A percentile compares a stretch with the other conserved stretches of the same genome.
phyloP scores from a whole-genome alignment of 2,329 filamentous ascomycete species.

The Tolypocladium sp. region DNA sequence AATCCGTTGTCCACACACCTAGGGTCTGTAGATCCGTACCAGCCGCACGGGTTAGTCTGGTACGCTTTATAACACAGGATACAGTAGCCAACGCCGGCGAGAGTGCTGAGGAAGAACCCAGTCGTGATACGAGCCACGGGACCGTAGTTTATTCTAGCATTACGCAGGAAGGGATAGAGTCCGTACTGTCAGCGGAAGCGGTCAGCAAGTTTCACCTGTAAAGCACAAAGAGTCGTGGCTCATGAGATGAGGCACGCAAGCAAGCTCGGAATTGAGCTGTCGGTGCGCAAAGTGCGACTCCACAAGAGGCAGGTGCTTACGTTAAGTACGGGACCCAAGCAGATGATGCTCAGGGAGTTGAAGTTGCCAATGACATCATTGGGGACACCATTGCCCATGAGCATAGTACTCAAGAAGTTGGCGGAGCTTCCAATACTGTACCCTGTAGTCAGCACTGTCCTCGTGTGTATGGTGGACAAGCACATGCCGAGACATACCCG shows the following conservation, averaged over 20 bases:
- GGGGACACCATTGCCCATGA: slow-evolving; percentile 38
- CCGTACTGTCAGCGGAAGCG: slow-evolving; percentile 5
- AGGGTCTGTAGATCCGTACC: slow-evolving; percentile 13
- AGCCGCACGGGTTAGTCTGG: slow-evolving; percentile 37
- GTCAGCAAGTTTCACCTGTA: background rate
- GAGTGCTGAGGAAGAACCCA: slow-evolving; percentile 41
- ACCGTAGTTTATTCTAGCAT: slow-evolving; percentile 41
- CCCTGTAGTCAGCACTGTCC: background rate
- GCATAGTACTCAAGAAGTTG: slow-evolving; percentile 29
- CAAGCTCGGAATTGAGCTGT: too few species aligned
- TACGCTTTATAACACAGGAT: slow-evolving; percentile 53
- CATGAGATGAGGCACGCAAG: too few species aligned
- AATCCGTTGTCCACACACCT: slow-evolving; percentile 11
- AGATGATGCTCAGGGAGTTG: slow-evolving; percentile 49
- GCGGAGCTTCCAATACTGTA: slow-evolving; percentile 21
- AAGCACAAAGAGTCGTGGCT: background rate
- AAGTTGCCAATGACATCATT: slow-evolving; percentile 55
- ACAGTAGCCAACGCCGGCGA: slow-evolving; percentile 45
- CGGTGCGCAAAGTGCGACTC: too few species aligned
- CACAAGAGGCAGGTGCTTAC: too few species aligned
- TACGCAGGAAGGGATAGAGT: slow-evolving; percentile 49
- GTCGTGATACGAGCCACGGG: slow-evolving; percentile 48
- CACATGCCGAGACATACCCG: slow-evolving; percentile 7
- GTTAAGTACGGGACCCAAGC: slow-evolving; percentile 24
- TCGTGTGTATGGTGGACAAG: background rate